Base-by-base conservation (phyloP, 306 rosid species). In the Datisca glomerata region DNA sequence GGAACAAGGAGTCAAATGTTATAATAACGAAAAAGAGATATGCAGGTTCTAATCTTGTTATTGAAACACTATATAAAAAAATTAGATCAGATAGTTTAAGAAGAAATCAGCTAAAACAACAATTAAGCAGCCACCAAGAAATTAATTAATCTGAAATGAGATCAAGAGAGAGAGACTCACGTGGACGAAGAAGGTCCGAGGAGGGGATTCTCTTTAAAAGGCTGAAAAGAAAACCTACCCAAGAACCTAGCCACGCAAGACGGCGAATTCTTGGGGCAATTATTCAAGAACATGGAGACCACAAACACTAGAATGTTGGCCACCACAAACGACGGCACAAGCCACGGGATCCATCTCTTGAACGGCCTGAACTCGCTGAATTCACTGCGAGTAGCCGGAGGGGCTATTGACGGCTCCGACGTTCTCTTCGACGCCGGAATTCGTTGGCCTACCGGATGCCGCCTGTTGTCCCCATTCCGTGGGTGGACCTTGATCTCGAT, bases 151-250 rank as follows among this genome's bases (percentile, higher is more conserved):
- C n/a, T n/a, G n/a, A n/a, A n/a, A n/a, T n/a, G n/a, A n/a, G n/a
- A n/a, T n/a, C n/a, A n/a, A 25, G 38, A 14, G 23, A 41, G 9
- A 21, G 49, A 31, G 21, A 21, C 59, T 53, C 25, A 53, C 59
- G 59, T 53, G 25, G 40, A 15, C 11, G 49, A 13, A 42, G 59
- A 53, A 22, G 59, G 59, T 16, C 59, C 59, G 15, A 53, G 41
- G 25, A 53, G 41, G 23, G 49, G 49, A 33, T 42, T 42, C 22
- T 53, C 49, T 53, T 53, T 53, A 22, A 53, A 25, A 2, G 59
- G 59, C 23, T 53, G 59, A 22, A 53, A 53, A 18, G 59, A 41
- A 35, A 53, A 53, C 16, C 59, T 14, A 14, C 59, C 59, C 59
- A 53, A 29, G 20, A 53, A 53, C 10, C 32, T 13, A 14, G 41